A percentile compares a stretch with the other conserved stretches of the same genome.
Conservation (phyloP, 1,284 basidiomycete species). For the Cryptococcus jaspeensis region DNA sequence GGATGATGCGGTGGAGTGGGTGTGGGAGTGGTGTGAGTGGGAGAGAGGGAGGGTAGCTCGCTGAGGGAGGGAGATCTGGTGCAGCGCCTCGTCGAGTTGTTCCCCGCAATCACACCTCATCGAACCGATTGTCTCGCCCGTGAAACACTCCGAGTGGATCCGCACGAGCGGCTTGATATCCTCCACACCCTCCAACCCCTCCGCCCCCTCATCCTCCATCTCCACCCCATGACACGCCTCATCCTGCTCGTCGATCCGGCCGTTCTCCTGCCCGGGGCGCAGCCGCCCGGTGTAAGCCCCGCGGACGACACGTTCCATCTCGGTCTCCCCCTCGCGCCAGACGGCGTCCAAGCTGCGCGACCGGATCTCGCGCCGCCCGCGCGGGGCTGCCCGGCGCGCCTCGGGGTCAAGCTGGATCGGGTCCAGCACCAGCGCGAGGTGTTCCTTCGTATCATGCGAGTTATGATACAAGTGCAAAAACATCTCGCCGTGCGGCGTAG, state of each 20-base stretch:
- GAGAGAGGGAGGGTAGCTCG: slow-evolving; percentile 7
- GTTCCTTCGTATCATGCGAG: slow-evolving; percentile 89
- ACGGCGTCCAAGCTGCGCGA: slow-evolving; percentile 78
- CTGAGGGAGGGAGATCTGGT: slow-evolving; percentile 77
- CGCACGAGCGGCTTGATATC: slow-evolving; percentile 74
- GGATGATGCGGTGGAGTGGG: too few species aligned
- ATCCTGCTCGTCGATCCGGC: background rate
- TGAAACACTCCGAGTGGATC: slow-evolving; percentile 98
- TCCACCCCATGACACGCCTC: slow-evolving; percentile 10
- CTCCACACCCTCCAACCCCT: slow-evolving; percentile 1
- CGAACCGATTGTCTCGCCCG: slow-evolving; percentile 95
- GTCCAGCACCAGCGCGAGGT: slow-evolving; percentile 95
- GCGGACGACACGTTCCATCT: slow-evolving; percentile 87
- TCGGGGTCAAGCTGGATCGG: slow-evolving; percentile 65
- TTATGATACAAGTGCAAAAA: slow-evolving; percentile 86
- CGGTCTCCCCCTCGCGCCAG: slow-evolving; percentile 84
- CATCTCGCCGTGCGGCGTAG: slow-evolving; percentile 89
- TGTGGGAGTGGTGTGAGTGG: slow-evolving; percentile 42
- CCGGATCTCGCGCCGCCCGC: slow-evolving; percentile 60
- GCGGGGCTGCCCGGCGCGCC: slow-evolving; percentile 47
- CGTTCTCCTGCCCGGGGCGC: slow-evolving; percentile 26
- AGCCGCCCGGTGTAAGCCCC: slow-evolving; percentile 92
- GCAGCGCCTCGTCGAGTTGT: slow-evolving; percentile 94
- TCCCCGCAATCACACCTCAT: slow-evolving; percentile 99
- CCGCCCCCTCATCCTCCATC: slow-evolving; percentile 6